Base-by-base conservation (phyloP, 2,329 filamentous ascomycete species). In the Beauveria rudraprayagi region DNA sequence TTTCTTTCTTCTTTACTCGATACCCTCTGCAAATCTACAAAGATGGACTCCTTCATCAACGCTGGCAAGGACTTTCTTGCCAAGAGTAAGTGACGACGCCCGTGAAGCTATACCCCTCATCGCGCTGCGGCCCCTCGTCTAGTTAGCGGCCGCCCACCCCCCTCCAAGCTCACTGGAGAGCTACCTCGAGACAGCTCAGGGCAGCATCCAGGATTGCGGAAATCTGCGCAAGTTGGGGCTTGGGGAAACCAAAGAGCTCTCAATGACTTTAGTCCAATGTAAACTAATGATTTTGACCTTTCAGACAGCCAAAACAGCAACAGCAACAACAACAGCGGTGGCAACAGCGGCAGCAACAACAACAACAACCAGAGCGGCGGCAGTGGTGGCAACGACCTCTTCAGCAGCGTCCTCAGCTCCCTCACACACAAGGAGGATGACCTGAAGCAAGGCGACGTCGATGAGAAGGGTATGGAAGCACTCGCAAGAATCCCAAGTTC, bases 391-490 rank as follows among this genome's bases (percentile, higher is more conserved):
- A 69, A 69, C 67, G 74, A 76, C 67, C 70, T 84, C 61, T 85
- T 84, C 68, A 76, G 77, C 61, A 72, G 64, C 66, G 72, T 84
- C 61, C 71, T 83, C 37, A 73, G 76, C 58, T 68, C 75, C 47
- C 72, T 85, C 52, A 72, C 74, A 19, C 73, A 81, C 72, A 81
- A 80, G 70, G 81, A 82, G 75, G 67, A 71, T 61, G 70, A 75
- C 61, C 69, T 83, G 26, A 74, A 74, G n/a, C 67, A 77, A 41
- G 76, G 81, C 61, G 79, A 83, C 57, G 67, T 77, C 48, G 75
- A 77, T 37, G 81, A 85, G 67, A 73, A 81, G 22, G 78, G 81
- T 80, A 62, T 66, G 24, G 3, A 34, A 28, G 17, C 17, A 22
- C 19, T 14, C 5, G 3, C 10, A 11, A n/a, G 3, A n/a, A 48